Percentiles rank a stretch among this genome's conserved stretches.
phyloP scores from a whole-genome alignment of 2,329 filamentous ascomycete genomes.

The Microdochium bolleyi region DNA sequence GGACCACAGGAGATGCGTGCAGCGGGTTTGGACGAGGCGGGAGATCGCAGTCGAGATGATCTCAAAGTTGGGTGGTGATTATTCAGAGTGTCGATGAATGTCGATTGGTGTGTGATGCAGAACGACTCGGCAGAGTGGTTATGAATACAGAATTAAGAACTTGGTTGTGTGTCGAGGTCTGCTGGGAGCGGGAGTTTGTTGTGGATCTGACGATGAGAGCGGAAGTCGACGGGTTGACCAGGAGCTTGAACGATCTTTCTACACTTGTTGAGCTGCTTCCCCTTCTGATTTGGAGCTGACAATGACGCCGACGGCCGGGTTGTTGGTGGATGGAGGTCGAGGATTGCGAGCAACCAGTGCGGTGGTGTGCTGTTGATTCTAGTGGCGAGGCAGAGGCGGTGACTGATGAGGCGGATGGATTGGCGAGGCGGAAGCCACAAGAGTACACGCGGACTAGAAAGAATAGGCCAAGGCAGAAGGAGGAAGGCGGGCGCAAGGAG shows the following conservation, averaged over 20 bases:
- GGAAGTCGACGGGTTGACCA: not conserved
- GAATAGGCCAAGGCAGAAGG: not conserved
- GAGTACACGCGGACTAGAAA: not conserved
- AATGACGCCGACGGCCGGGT: not conserved
- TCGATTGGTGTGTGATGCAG: not conserved
- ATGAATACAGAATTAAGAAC: not conserved
- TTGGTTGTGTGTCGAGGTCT: not conserved
- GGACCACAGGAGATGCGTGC: not conserved
- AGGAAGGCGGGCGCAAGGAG: not conserved
- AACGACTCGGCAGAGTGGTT: not conserved
- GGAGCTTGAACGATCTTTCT: not conserved
- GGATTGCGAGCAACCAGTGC: not conserved
- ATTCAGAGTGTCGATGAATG: not conserved
- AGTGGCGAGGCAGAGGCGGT: not conserved
- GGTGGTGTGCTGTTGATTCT: not conserved
- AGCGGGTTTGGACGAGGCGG: not conserved
- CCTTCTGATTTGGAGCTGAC: not conserved
- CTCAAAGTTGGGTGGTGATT: not conserved
- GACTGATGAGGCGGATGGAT: not conserved
- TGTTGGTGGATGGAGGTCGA: not conserved
- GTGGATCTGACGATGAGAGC: not conserved
- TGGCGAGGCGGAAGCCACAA: not conserved
- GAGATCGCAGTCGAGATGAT: not conserved
- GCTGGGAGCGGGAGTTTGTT: not conserved
- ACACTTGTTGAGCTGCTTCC: not conserved